Base-by-base conservation (phyloP, 805 yeast genomes). In the Cyberlindnera nakhonratchasimensis region DNA sequence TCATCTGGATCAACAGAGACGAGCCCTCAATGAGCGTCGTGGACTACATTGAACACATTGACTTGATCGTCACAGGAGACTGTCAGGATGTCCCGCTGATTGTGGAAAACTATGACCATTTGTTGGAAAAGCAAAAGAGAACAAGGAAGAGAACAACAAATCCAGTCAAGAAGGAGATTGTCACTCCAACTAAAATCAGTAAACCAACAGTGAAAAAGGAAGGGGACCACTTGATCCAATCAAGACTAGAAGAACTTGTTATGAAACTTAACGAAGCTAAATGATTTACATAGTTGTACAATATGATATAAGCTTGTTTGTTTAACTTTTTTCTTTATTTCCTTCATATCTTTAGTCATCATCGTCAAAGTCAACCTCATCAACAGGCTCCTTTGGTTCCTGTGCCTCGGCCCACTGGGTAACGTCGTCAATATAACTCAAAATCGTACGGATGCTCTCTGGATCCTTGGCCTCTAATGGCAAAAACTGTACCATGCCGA, bases 361-460 rank as follows among this genome's bases (percentile, higher is more conserved):
- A 12, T 78, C 86, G 12, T 80, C 86, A n/a, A 77, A 59, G 29
- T 79, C 84, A 13, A 74, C 53, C 47, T 81, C 86, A 52, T 88
- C 97, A 22, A 77, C 75, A 0, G 98, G 98, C 61, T 91, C 97
- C 61, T 91, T 91, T 25, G 97, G 98, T 63, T 93, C 99, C 63
- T 93, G 98, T 4, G 79, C 69, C 61, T 93, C 99, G 18, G 87
- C 81, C 99, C 99, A 93, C 61, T 93, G 99, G 0, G 99, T 93
- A 22, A 91, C 84, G 61, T 93, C 99, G 59, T 93, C 99, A 18
- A 93, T 86, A 61, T 89, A 89, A 58, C 95, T 84, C 51, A 93
- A 70, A 41, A 93, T 91, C 0, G 89, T 82, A 11, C 82, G 78
- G 18, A 93, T 82, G 36, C 88, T 77, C 32, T 81, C 87, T 36